These are phyloP conservation scores for Mariannaea elegans DNA, from an alignment of 2,329 filamentous ascomycete genomes.

Conservation along the genomic window DNA sequence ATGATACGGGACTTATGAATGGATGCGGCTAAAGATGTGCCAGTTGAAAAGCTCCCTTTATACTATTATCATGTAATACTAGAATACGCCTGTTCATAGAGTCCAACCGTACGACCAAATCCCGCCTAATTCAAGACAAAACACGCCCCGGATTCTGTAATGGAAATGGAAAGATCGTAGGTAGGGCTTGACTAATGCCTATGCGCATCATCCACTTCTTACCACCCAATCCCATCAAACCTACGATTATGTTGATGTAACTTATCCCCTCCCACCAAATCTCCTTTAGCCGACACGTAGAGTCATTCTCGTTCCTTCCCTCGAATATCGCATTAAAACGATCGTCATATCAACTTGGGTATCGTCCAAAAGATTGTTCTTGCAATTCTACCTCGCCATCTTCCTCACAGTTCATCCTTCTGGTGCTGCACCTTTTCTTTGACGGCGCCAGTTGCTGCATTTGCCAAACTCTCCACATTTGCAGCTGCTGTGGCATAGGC, in stretches of 20 bases:
- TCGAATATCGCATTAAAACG: conserved; percentile 32
- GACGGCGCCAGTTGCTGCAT: conserved; percentile 52
- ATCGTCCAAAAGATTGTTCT: conserved; percentile 40
- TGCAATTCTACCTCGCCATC: not conserved
- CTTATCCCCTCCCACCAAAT: conserved; percentile 2
- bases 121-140: too few species aligned
- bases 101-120: too few species aligned
- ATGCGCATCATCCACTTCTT: conserved; percentile 17
- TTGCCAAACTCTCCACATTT: conserved; percentile 56
- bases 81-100: too few species aligned
- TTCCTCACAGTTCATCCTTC: conserved; percentile 53
- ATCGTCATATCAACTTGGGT: conserved; percentile 41
- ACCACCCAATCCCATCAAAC: conserved; percentile 36
- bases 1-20: too few species aligned
- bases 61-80: too few species aligned
- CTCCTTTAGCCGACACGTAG: conserved; percentile 8
- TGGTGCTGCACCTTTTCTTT: conserved; percentile 48
- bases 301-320: conserved; percentile 9
- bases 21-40: too few species aligned
- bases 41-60: too few species aligned
- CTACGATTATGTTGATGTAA: conserved; percentile 14
- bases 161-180: too few species aligned
- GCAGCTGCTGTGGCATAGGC: conserved; percentile 75
- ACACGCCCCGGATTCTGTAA: too few species aligned
- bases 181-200: too few species aligned